Base-by-base conservation (phyloP, 768 basidiomycete genomes). In the Leccinum longicurvipes region DNA sequence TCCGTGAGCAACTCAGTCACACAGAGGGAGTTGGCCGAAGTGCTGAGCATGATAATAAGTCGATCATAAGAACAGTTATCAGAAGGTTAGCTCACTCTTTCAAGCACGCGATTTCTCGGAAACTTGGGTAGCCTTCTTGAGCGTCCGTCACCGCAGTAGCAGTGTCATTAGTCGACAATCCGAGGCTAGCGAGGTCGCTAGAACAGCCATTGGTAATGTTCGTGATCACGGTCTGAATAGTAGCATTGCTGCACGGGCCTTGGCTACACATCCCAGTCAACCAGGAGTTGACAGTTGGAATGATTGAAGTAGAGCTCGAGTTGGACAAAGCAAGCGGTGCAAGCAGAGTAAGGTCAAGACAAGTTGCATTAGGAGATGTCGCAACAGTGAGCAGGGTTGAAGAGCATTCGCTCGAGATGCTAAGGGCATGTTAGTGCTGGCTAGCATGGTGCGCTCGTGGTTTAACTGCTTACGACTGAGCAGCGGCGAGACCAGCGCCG, bases 41-140 rank as follows among this genome's bases (percentile, higher is more conserved):
- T 71, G 58, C 74, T 73, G 59, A 48, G 56, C 41, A 53, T 25
- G 21, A 56, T 47, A 28, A 55, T 46, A 17, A 54, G 34, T 49
- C 2, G 44, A 41, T 1, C 6, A 32, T 11, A 6, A 24, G n/a
- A 27, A 14, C 23, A 14, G 10, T 0, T 2, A 17, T 5, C 15
- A 19, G 47, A 47, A 46, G 5, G 23, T 23, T 24, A 12, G 77
- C 84, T 58, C 64, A 90, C 89, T 88, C 79, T 55, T 83, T 77
- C 63, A 90, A 71, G 67, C 89, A 92, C 10, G 72, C 66, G 8
- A 85, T 63, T 58, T 85, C 67, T 51, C 87, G 77, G 4, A 75
- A 74, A 2, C 78, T 73, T 2, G 87, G 85, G 67, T 87, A 91
- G 29, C 67, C 76, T 44, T 64, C 60, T 63, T 88, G 75, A 19